Evolutionary conservation across 164 flowering plant genomes (phyloP).

Genomic region (Akebia trifoliata): DNA sequence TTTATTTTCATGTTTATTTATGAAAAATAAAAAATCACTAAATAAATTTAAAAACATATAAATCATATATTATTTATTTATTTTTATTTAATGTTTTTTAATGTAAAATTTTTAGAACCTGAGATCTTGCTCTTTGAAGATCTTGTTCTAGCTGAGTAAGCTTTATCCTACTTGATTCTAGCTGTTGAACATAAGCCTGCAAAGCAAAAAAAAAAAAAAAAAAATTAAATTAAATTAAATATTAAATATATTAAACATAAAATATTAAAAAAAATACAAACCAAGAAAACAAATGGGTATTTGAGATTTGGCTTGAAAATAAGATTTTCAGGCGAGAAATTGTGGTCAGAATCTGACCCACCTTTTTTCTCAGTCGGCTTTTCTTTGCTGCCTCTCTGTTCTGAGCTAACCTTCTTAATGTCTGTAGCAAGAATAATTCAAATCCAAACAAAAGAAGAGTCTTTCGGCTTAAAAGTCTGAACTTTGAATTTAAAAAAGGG

Average conservation of each 20-base stretch:
- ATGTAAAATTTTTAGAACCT: constrained; percentile 37
- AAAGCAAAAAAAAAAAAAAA: constrained; percentile 2
- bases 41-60: neutral
- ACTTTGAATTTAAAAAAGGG: neutral
- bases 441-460: constrained; percentile 1
- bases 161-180: constrained; percentile 87
- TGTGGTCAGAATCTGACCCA: constrained; percentile 16
- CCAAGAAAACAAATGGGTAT: constrained; percentile 7
- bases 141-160: constrained; percentile 89
- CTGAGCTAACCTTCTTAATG: constrained; percentile 90
- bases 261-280: constrained; percentile 1
- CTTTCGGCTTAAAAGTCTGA: constrained; percentile 3
- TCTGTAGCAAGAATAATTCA: constrained; percentile 40
- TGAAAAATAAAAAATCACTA: neutral
- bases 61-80: neutral
- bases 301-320: neutral
- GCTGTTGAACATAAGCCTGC: constrained; percentile 96
- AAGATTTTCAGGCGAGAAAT: constrained; percentile 1
- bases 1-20: too few relatives aligned
- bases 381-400: constrained; percentile 98
- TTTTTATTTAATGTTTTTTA: neutral
- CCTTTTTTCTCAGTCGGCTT: constrained; percentile 93
- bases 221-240: too few relatives aligned
- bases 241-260: too few relatives aligned
- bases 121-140: constrained; percentile 84